phyloP scores from a whole-genome alignment of 441 rosid species.

The Mallotus japonicus region DNA sequence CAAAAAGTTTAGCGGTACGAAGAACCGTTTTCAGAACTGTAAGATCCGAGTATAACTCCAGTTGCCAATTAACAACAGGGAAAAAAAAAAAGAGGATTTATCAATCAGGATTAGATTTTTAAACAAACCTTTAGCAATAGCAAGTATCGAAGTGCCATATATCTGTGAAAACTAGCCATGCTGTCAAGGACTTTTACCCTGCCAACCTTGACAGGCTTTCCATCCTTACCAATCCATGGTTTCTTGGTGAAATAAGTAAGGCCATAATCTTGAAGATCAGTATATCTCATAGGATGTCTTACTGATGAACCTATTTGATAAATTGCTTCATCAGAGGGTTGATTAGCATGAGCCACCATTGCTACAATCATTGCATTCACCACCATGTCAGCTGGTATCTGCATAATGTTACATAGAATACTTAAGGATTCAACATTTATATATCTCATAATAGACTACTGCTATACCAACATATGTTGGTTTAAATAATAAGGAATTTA shows the following conservation, averaged over 20 bases:
- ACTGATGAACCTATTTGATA: constrained; percentile 81
- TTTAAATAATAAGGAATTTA: too few species aligned
- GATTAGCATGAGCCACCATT: constrained; percentile 51
- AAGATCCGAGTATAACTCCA: not conserved
- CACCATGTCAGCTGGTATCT: constrained; percentile 94
- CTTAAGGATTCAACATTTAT: too few species aligned
- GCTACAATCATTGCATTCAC: constrained; percentile 72
- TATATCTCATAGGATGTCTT: constrained; percentile 51
- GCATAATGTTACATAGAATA: not conserved
- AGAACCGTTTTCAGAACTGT: not conserved
- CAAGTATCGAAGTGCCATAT: constrained; percentile 67
- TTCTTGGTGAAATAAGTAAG: constrained; percentile 53
- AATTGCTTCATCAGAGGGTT: constrained; percentile 28
- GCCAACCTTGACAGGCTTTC: constrained; percentile 67
- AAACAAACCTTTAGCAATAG: constrained; percentile 59
- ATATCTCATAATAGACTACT: too few species aligned
- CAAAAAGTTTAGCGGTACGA: too few species aligned
- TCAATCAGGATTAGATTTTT: too few species aligned
- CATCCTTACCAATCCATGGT: constrained; percentile 80
- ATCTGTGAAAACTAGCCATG: constrained; percentile 71
- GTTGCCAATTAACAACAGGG: not conserved
- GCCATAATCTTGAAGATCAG: constrained; percentile 47
- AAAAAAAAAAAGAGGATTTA: not conserved
- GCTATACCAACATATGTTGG: too few species aligned
- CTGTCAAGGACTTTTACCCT: constrained; percentile 43